Evolutionary conservation across 352 stramenopile species (phyloP).

Genomic region (Globisporangium viniferum): DNA sequence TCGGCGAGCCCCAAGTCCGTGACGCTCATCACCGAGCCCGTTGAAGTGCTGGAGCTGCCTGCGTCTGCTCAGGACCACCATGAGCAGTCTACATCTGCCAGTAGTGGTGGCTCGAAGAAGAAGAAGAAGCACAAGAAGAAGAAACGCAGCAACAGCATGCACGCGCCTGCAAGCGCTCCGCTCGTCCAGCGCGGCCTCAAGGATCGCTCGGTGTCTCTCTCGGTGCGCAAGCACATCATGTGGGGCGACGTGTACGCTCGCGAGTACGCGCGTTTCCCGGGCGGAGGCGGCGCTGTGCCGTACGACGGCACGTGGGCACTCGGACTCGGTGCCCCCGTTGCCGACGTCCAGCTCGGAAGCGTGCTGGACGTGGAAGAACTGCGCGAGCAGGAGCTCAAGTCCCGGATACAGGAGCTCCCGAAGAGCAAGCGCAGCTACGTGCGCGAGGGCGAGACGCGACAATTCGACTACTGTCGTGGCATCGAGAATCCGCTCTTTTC

Average conservation of each 20-base stretch:
- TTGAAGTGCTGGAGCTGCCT: slow-evolving; percentile 37
- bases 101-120: slow-evolving; percentile 32
- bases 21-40: slow-evolving; percentile 37
- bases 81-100: not conserved
- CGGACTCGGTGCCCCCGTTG: slow-evolving; percentile 56
- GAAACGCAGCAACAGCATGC: slow-evolving; percentile 66
- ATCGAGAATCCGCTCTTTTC: slow-evolving; percentile 76
- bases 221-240: slow-evolving; percentile 64
- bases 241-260: slow-evolving; percentile 69
- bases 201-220: slow-evolving; percentile 62
- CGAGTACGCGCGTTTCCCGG: slow-evolving; percentile 79
- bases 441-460: slow-evolving; percentile 63
- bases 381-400: slow-evolving; percentile 45
- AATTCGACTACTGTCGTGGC: slow-evolving; percentile 80
- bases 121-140: slow-evolving; percentile 77
- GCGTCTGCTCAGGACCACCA: slow-evolving; percentile 14
- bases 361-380: slow-evolving; percentile 68
- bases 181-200: slow-evolving; percentile 29
- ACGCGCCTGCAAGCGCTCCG: slow-evolving; percentile 32
- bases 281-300: slow-evolving; percentile 66
- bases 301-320: slow-evolving; percentile 84
- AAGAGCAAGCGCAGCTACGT: slow-evolving; percentile 57
- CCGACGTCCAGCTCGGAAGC: slow-evolving; percentile 65
- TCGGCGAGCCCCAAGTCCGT: slow-evolving; percentile 33
- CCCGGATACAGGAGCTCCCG: slow-evolving; percentile 54